These are phyloP conservation scores for Botrytis medusae DNA, from an alignment of 2,329 filamentous ascomycete genomes.

Conservation along the genomic window DNA sequence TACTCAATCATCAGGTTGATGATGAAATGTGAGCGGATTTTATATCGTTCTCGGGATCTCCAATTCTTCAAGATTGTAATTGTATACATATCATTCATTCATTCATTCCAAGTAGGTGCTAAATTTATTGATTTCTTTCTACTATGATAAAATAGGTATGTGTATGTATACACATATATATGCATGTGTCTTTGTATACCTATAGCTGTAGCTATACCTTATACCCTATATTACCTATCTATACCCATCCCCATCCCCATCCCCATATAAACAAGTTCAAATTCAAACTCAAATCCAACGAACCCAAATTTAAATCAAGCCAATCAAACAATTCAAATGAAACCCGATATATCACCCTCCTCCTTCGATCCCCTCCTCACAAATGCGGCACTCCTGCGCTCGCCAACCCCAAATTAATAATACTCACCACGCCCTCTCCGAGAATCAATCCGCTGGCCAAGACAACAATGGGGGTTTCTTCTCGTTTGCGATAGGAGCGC, in stretches of 20 bases:
- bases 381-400: slow-evolving; percentile 75
- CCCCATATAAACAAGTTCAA: not conserved
- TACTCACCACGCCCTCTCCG: slow-evolving; percentile 88
- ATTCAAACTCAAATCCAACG: not conserved
- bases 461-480: slow-evolving; percentile 81
- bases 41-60: not conserved
- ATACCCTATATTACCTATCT: not conserved
- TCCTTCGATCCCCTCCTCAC: not conserved
- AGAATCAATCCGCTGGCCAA: slow-evolving; percentile 87
- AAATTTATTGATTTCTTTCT: too few species aligned
- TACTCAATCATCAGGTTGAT: too few species aligned
- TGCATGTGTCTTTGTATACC: not conserved
- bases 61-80: not conserved
- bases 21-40: too few species aligned
- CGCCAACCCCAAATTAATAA: slow-evolving; percentile 82
- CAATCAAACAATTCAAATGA: not conserved
- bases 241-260: not conserved
- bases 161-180: not conserved
- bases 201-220: not conserved
- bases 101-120: not conserved
- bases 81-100: not conserved
- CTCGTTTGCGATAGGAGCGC: slow-evolving; percentile 52
- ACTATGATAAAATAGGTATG: not conserved
- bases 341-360: not conserved
- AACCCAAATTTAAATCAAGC: not conserved